Evolutionary conservation across 257 asterid genomes (phyloP).

Genomic region (Solanum arcanum): DNA sequence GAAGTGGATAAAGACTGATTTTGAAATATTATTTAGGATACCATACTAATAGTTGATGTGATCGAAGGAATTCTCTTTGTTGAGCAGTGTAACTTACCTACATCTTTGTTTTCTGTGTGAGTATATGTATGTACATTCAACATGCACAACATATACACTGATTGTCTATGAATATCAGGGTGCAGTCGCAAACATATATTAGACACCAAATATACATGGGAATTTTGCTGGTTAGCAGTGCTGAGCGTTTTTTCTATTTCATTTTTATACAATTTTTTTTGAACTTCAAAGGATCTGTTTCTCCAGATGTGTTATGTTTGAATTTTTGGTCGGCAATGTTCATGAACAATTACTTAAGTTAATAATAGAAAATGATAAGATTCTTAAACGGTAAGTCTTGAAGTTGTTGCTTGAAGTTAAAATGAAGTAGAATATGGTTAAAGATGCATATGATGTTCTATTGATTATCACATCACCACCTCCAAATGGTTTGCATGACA

Average conservation of each 20-base stretch:
- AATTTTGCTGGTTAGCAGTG: not conserved
- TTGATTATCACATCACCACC: not conserved
- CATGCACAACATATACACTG: not conserved
- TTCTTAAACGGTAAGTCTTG: not conserved
- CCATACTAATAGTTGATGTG: not conserved
- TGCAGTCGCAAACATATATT: not conserved
- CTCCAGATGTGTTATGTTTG: not conserved
- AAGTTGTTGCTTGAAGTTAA: not conserved
- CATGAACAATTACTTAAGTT: not conserved
- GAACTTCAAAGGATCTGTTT: not conserved
- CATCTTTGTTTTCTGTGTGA: not conserved
- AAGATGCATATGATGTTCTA: not conserved
- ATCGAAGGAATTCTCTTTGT: not conserved
- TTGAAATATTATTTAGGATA: not conserved
- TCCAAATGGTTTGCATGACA: not conserved
- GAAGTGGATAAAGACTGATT: not conserved
- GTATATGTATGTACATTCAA: not conserved
- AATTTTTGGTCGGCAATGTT: not conserved
- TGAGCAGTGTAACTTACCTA: not conserved
- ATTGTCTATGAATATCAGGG: not conserved
- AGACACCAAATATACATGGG: not conserved
- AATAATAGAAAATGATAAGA: not conserved
- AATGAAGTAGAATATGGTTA: not conserved
- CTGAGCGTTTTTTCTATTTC: not conserved
- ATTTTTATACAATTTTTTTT: not conserved